Evolutionary conservation across 352 stramenopile species (phyloP), one percentile per base, ranked within the genome.

Genomic region (Pythium aristosporum): DNA sequence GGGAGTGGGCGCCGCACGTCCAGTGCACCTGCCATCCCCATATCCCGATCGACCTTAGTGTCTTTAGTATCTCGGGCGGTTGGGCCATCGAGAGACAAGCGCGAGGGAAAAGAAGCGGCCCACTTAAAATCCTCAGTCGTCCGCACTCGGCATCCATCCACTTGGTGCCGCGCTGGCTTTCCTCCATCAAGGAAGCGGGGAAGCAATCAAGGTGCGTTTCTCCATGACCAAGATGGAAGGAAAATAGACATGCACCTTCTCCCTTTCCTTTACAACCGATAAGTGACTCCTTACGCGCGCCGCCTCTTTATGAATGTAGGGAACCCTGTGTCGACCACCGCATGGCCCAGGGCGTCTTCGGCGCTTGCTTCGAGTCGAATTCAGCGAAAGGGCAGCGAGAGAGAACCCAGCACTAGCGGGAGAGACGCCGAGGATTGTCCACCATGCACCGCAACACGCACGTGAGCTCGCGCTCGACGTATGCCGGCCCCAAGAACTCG

Each of bases 361-460:
- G 25, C 25, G 25, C 25, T 30, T 30, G 25, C 25, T 5, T 30
- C 25, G 25, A 30, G 3, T 30, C 25, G 3, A 30, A 30, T 30
- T 30, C 5, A 30, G 25, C 25, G 25, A 30, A 30, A 30, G 25
- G 25, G 5, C 25, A 30, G 25, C 25, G 25, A 30, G 25, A 30
- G 25, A 30, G 25, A 30, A 3, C 25, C 25, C 25, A 30, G 3
- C 25, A 16, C 37, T 12, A 42, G 11, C 37, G 37, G 11, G 2
- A 42, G 37, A 18, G 37, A 16, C 37, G 37, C 37, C 3, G 25
- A 30, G 11, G 4, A 13, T 42, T 42, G 10, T 10, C 8, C 59
- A 49, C 23, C 53, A 68, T 68, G 61, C 49, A 46, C 63, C 39
- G 56, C 56, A 39, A 42, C 57, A 70, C 44, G 15, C 34, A 58